phyloP scores from a whole-genome alignment of 768 basidiomycete genomes.

The Boletellus ananiceps region DNA sequence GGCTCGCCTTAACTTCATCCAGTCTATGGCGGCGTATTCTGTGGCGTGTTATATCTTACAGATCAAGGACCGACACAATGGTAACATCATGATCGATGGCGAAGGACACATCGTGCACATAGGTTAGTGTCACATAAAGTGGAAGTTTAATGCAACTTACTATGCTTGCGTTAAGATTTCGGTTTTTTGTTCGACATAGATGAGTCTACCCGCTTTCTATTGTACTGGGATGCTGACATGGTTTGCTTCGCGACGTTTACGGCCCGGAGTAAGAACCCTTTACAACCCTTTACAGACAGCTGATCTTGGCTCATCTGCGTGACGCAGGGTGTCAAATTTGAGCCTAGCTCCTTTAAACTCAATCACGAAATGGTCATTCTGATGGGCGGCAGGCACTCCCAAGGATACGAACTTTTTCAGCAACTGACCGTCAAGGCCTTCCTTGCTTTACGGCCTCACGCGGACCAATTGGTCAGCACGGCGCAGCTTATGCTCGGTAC shows the following conservation, averaged over 20 bases:
- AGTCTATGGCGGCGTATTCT: slow-evolving; percentile 99
- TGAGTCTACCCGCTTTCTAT: slow-evolving; percentile 46
- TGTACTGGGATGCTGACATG: slow-evolving; percentile 26
- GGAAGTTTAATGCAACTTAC: slow-evolving; percentile 6
- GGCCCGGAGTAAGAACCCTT: slow-evolving; percentile 52
- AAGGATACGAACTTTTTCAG: slow-evolving; percentile 92
- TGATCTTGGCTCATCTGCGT: slow-evolving; percentile 8
- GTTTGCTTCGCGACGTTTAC: slow-evolving; percentile 29
- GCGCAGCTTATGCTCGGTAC: slow-evolving; percentile 94
- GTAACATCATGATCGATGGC: slow-evolving; percentile 99
- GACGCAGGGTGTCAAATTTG: slow-evolving; percentile 92
- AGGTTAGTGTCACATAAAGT: slow-evolving; percentile 47
- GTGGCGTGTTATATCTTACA: slow-evolving; percentile 97
- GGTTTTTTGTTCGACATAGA: slow-evolving; percentile 98
- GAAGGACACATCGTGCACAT: slow-evolving; percentile 97
- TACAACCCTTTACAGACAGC: background rate
- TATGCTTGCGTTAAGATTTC: slow-evolving; percentile 56
- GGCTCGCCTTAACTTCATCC: slow-evolving; percentile 93
- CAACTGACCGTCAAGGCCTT: slow-evolving; percentile 95
- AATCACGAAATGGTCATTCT: slow-evolving; percentile 98
- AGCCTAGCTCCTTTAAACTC: slow-evolving; percentile 96
- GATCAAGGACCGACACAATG: slow-evolving; percentile 98
- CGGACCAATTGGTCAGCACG: slow-evolving; percentile 84
- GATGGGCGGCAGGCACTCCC: slow-evolving; percentile 93
- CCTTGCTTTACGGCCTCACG: slow-evolving; percentile 91